Conservation (phyloP, 2,329 filamentous ascomycete species). For the Calonectria henricotiae region DNA sequence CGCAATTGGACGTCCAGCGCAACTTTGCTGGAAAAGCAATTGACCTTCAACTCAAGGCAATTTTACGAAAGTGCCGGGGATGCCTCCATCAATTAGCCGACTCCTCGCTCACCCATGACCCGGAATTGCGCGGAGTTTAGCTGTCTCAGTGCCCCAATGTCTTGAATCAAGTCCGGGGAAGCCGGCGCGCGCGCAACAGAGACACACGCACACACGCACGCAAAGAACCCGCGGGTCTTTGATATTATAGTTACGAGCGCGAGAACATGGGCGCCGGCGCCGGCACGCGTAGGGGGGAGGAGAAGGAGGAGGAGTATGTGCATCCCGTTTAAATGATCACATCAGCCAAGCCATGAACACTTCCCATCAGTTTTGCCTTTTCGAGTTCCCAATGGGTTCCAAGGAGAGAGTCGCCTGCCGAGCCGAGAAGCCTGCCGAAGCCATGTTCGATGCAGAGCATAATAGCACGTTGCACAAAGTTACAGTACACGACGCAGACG, state of each 20-base stretch:
- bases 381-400: slow-evolving; percentile 11
- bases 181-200: slow-evolving; percentile 30
- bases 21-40: slow-evolving; percentile 21
- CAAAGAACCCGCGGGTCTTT: neutral
- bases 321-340: slow-evolving; percentile 36
- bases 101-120: slow-evolving; percentile 6
- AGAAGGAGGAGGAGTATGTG: slow-evolving; percentile 11
- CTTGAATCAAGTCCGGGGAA: slow-evolving; percentile 30
- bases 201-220: slow-evolving; percentile 5
- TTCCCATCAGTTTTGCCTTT: slow-evolving; percentile 12
- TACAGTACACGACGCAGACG: slow-evolving; percentile 13
- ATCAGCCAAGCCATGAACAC: slow-evolving; percentile 42
- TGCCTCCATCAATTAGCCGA: slow-evolving; percentile 15
- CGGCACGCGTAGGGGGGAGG: neutral
- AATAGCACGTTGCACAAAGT: slow-evolving; percentile 3
- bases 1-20: slow-evolving; percentile 33
- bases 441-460: slow-evolving; percentile 24
- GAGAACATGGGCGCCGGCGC: neutral
- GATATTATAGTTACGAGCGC: slow-evolving; percentile 19
- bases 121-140: slow-evolving; percentile 31
- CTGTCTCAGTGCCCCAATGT: slow-evolving; percentile 15
- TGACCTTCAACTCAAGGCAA: slow-evolving; percentile 7
- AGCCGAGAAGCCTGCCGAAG: slow-evolving; percentile 42
- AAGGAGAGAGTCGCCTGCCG: slow-evolving; percentile 33
- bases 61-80: slow-evolving; percentile 20